Base-by-base conservation (phyloP, 768 basidiomycete genomes). In the Tremella mesenterica region DNA sequence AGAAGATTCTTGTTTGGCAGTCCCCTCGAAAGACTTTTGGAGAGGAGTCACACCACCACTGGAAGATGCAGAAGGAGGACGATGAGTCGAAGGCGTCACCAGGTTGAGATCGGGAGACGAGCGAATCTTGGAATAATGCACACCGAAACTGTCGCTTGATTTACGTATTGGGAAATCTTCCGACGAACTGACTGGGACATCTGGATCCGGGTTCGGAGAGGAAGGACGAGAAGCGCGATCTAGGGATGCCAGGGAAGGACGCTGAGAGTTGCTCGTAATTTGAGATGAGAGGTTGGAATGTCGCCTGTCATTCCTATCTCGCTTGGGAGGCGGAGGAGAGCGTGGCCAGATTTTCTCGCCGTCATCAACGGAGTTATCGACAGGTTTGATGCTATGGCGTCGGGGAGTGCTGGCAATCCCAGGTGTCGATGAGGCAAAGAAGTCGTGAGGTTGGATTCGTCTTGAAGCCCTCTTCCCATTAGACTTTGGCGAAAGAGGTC, bases 141-240 rank as follows among this genome's bases (percentile, higher is more conserved):
- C 57, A 8, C 57, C 57, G 25, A 59, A 59, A 3, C 53, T 54
- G 33, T 59, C 57, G 16, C 53, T 51, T 18, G 53, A 55, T 30
- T 44, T 49, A 10, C 57, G 27, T 13, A 47, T 20, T n/a, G 53
- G 45, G 34, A 26, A 13, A 10, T 25, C 28, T n/a, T n/a, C n/a
- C n/a, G n/a, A n/a, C n/a, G n/a, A n/a, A n/a, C n/a, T n/a, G n/a
- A n/a, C n/a, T n/a, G n/a, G n/a, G n/a, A n/a, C n/a, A 25, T 20
- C 16, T 13, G 10, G 30, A 21, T 30, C 28, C 5, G 38, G 23
- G 23, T n/a, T 18, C 4, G 38, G 38, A 14, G 8, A 18, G 14
- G 38, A 41, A 16, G 14, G 23, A 23, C 38, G 8, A 23, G 4
- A 4, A 4, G 38, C 38, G 8, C 23, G n/a, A 23, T 5, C 38